Base-by-base conservation (phyloP, 2,329 filamentous ascomycete species). In the Cladosporium colombiae region DNA sequence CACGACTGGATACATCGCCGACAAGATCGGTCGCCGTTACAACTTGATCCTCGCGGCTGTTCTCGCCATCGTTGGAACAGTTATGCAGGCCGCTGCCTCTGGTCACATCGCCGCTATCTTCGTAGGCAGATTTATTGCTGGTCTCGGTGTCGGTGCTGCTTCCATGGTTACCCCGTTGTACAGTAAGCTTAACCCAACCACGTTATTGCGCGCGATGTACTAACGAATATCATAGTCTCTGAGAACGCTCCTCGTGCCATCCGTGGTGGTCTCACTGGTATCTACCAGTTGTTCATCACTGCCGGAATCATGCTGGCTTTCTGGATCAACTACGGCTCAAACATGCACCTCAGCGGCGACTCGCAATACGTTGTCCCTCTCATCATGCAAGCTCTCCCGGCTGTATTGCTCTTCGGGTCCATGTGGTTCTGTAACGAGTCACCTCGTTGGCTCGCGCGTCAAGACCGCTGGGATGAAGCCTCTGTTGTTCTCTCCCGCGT, bases 391-490 rank as follows among this genome's bases (percentile, higher is more conserved):
- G 83, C 82, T 62, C 78, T 91, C 3, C 89, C 89, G 0, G 88
- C 88, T 1, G 69, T 86, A 5, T 77, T 89, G 27, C 81, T 91
- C 16, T 79, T 89, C 33, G 35, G 80, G 18, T 86, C 86, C 69
- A 89, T 91, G 82, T 73, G 85, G 1, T 75, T 88, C 60, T 89
- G 87, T 72, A 72, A 74, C 37, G 68, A 71, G 57, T 67, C 66
- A 16, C 88, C 89, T 16, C 84, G 89, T 69, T 91, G 86, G 85
- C 83, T 89, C 27, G 89, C 88, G 27, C 86, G 87, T 70, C 83
- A 86, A 71, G 88, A 90, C 70, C 83, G 88, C 68, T 90, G 88
- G 88, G 88, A 91, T 67, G 80, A 88, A 49, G 86, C 89, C 1
- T 84, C 82, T 3, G 67, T 66, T 0, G 83, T 87, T 21, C 81